A percentile compares a stretch with the other conserved stretches of the same genome.
Conservation (phyloP, 1,284 basidiomycete genomes). For the Ustilago xerochloae region DNA sequence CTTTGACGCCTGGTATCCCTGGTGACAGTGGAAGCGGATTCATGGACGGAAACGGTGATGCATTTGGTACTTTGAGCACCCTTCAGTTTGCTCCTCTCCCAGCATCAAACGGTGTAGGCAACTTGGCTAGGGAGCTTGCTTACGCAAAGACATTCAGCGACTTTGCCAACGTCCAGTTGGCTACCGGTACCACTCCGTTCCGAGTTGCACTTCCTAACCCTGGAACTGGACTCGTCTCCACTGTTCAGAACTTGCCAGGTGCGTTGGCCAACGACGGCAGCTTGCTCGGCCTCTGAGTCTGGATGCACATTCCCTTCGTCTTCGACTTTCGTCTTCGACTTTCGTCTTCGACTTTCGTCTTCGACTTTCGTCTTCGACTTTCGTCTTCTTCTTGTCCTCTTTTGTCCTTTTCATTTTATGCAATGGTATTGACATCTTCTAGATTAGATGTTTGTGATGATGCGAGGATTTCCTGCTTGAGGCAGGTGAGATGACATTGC, state of each 20-base stretch:
- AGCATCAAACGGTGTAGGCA: conserved; percentile 47
- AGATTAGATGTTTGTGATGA: too few relatives aligned
- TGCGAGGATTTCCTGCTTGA: too few relatives aligned
- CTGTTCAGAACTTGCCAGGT: conserved; percentile 3
- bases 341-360: neutral
- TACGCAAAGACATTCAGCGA: conserved; percentile 42
- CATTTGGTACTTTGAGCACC: conserved; percentile 50
- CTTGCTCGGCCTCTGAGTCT: neutral
- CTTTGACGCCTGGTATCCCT: conserved; percentile 49
- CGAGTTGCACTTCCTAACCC: conserved; percentile 39
- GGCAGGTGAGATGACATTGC: too few relatives aligned
- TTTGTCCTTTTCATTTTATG: neutral
- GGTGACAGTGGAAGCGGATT: conserved; percentile 53
- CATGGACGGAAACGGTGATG: conserved; percentile 44
- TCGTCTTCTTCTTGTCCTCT: neutral
- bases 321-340: neutral
- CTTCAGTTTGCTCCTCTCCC: conserved; percentile 50
- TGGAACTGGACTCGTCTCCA: conserved; percentile 19
- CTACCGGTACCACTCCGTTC: conserved; percentile 47
- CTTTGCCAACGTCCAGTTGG: conserved; percentile 48
- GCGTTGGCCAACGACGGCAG: neutral
- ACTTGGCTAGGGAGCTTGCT: conserved; percentile 41
- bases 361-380: neutral
- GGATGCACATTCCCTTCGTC: neutral
- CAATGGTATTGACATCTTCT: conserved; percentile 8